These are phyloP conservation scores for Lachancea thermotolerans DNA, from an alignment of 805 yeast genomes.

Conservation along the genomic window DNA sequence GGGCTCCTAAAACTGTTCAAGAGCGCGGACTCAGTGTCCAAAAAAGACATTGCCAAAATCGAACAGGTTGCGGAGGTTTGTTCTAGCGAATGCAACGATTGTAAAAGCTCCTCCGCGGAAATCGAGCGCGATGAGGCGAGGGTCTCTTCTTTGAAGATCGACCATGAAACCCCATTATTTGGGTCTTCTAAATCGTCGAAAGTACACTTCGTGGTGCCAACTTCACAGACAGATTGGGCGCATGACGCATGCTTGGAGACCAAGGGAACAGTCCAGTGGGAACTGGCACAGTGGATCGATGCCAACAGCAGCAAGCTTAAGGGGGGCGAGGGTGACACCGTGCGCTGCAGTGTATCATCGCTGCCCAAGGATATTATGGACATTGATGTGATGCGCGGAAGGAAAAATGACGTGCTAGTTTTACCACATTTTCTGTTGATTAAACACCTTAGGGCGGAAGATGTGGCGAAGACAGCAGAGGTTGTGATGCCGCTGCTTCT, in stretches of 20 bases:
- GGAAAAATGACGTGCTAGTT: constrained; percentile 53
- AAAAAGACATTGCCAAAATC: constrained; percentile 14
- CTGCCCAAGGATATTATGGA: constrained; percentile 42
- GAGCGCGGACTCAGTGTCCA: constrained; percentile 5
- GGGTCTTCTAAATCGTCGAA: constrained; percentile 65
- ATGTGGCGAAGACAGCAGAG: constrained; percentile 40
- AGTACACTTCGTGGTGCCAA: constrained; percentile 71
- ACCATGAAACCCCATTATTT: constrained; percentile 45
- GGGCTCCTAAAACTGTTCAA: constrained; percentile 8
- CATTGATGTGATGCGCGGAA: constrained; percentile 37
- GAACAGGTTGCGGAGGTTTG: constrained; percentile 18
- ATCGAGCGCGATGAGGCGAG: constrained; percentile 15
- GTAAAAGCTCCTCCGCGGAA: constrained; percentile 3
- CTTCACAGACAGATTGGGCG: constrained; percentile 81
- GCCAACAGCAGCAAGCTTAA: constrained; percentile 23
- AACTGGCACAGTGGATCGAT: constrained; percentile 37
- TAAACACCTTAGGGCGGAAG: constrained; percentile 38
- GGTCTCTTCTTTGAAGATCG: constrained; percentile 24
- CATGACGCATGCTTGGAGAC: constrained; percentile 55
- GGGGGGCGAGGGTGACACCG: constrained; percentile 26
- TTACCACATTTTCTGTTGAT: constrained; percentile 75
- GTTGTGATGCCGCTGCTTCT: constrained; percentile 39
- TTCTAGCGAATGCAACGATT: constrained; percentile 10
- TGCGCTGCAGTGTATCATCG: constrained; percentile 41
- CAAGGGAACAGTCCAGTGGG: constrained; percentile 39